These are phyloP conservation scores for Quercus engelmannii DNA, from an alignment of 306 rosid species.

Conservation along the genomic window DNA sequence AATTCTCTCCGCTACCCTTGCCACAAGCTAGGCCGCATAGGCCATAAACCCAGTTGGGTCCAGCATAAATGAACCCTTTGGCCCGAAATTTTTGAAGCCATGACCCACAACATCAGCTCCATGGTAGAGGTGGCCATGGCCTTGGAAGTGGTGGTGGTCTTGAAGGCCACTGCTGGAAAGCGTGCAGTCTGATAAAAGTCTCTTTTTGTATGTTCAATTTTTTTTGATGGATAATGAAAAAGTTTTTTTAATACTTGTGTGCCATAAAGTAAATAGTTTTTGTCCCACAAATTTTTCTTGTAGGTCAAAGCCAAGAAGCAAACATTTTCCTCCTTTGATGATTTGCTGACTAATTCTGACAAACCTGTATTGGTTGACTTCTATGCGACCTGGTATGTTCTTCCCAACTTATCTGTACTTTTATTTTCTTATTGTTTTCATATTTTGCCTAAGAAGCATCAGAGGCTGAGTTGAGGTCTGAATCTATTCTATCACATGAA, in stretches of 20 bases:
- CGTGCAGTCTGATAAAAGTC: too few relatives aligned
- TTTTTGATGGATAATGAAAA: too few relatives aligned
- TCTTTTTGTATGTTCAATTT: too few relatives aligned
- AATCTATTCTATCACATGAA: background rate
- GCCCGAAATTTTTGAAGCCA: too few relatives aligned
- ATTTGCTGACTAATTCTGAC: conserved; percentile 65
- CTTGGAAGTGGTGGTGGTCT: too few relatives aligned
- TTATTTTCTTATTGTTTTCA: background rate
- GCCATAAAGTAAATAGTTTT: background rate
- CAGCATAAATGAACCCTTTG: too few relatives aligned
- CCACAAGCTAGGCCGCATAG: too few relatives aligned
- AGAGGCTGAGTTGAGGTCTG: background rate
- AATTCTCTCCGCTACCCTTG: too few relatives aligned
- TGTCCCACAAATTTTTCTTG: conserved; percentile 13
- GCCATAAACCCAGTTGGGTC: too few relatives aligned
- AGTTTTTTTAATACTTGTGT: background rate
- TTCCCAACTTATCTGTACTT: background rate
- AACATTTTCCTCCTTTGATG: conserved; percentile 76
- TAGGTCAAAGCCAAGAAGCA: conserved; percentile 86
- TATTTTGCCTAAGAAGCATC: background rate
- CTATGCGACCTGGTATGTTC: conserved; percentile 86
- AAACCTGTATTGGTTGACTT: conserved; percentile 92
- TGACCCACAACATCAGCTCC: too few relatives aligned
- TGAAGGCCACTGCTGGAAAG: too few relatives aligned
- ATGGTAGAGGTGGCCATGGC: too few relatives aligned